phyloP scores from a whole-genome alignment of 1,284 basidiomycete species.

The Ustilago lituana region DNA sequence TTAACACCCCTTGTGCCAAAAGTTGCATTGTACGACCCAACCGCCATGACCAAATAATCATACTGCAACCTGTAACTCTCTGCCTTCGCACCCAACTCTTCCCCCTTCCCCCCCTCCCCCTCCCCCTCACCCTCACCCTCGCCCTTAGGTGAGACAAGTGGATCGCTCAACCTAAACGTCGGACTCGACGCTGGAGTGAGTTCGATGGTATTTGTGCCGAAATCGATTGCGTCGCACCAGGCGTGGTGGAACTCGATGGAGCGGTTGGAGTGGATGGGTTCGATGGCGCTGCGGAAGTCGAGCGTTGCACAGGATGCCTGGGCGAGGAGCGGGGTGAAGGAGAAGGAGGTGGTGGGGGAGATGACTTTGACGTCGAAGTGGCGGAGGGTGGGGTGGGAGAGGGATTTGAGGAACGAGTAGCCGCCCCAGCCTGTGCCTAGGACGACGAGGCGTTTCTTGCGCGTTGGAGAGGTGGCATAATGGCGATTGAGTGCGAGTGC shows the following conservation, averaged over 20 bases:
- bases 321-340: conserved; percentile 47
- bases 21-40: conserved; percentile 83
- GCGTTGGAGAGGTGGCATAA: no score
- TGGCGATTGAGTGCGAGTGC: no score
- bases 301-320: conserved; percentile 67
- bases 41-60: conserved; percentile 84
- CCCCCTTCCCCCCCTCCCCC: background rate
- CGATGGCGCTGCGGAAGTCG: conserved; percentile 77
- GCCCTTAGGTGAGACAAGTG: conserved; percentile 67
- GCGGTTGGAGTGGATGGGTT: conserved; percentile 74
- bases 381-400: conserved; percentile 1
- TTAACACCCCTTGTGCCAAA: conserved; percentile 71
- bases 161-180: conserved; percentile 71
- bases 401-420: conserved; percentile 69
- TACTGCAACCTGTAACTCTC: conserved; percentile 32
- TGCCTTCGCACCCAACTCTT: no score
- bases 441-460: conserved; percentile 79
- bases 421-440: conserved; percentile 87
- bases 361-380: conserved; percentile 45
- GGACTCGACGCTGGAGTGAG: conserved; percentile 31
- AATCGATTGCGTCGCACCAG: conserved; percentile 63
- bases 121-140: conserved; percentile 2
- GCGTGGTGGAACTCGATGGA: conserved; percentile 68
- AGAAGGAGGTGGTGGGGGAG: conserved; percentile 62
- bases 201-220: conserved; percentile 5